phyloP scores from a whole-genome alignment of 139 green algal genomes.

The Chlorella sp. region DNA sequence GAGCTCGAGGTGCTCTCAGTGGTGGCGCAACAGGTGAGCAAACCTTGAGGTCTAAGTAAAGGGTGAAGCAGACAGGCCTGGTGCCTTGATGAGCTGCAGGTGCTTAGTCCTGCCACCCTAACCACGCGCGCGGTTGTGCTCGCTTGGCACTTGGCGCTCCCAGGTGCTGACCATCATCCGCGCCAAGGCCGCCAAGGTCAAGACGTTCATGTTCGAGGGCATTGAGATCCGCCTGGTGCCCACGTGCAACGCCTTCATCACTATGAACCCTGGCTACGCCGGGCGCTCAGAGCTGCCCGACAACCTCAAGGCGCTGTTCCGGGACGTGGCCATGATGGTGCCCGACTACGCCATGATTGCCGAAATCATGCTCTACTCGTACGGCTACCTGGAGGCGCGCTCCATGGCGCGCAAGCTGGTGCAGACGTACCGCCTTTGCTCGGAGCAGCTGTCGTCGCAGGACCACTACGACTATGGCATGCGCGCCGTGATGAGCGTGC shows the following conservation, averaged over 20 bases:
- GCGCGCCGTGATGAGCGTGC: conserved; percentile 71
- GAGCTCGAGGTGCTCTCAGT: conserved; percentile 71
- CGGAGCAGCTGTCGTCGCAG: conserved; percentile 62
- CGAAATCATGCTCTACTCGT: conserved; percentile 77
- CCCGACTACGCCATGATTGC: conserved; percentile 77
- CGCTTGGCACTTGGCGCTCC: background rate
- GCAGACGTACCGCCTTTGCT: conserved; percentile 76
- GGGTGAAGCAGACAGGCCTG: background rate
- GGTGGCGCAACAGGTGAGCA: conserved; percentile 51
- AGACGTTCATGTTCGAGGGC: conserved; percentile 65
- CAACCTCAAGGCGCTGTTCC: conserved; percentile 66
- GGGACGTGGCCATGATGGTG: conserved; percentile 71
- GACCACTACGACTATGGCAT: conserved; percentile 31
- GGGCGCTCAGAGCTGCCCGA: conserved; percentile 64
- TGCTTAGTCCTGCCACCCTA: background rate
- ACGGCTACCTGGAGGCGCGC: conserved; percentile 63
- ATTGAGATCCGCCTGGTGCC: conserved; percentile 50
- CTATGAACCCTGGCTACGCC: conserved; percentile 72
- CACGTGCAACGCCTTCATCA: conserved; percentile 60
- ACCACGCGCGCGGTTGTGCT: background rate
- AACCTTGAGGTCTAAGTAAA: background rate
- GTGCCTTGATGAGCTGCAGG: background rate
- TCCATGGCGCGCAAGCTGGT: conserved; percentile 74
- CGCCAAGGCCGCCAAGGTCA: conserved; percentile 43
- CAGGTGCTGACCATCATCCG: conserved; percentile 55